phyloP scores from a whole-genome alignment of 208 protist species.

The Trypanosomatidae sp. region DNA sequence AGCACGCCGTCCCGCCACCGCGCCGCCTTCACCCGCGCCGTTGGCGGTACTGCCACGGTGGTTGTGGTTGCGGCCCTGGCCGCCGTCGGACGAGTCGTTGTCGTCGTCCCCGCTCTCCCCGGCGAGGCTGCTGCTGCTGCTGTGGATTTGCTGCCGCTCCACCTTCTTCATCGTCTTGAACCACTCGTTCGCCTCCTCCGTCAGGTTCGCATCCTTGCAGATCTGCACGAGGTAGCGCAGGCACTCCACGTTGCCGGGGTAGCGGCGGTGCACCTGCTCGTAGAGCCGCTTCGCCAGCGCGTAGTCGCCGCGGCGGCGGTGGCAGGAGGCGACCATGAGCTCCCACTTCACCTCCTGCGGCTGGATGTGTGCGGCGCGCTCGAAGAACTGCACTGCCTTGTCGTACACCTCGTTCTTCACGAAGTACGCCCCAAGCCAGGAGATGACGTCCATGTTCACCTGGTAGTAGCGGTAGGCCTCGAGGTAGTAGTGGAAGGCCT shows the following conservation, averaged over 20 bases:
- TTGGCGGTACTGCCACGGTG: slow-evolving; percentile 8
- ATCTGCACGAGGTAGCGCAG: slow-evolving; percentile 93
- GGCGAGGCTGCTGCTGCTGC: slow-evolving; percentile 28
- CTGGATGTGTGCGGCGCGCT: slow-evolving; percentile 95
- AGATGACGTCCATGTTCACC: slow-evolving; percentile 97
- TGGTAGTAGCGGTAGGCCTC: slow-evolving; percentile 97
- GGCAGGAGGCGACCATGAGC: slow-evolving; percentile 97
- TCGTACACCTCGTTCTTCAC: slow-evolving; percentile 97
- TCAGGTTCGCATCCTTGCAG: slow-evolving; percentile 88
- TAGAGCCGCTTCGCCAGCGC: slow-evolving; percentile 93
- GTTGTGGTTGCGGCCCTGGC: slow-evolving; percentile 1
- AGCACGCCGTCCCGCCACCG: slow-evolving; percentile 23
- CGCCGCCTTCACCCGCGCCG: slow-evolving; percentile 17
- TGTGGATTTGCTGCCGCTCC: slow-evolving; percentile 65
- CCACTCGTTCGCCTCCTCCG: slow-evolving; percentile 92
- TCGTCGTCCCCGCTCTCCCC: slow-evolving; percentile 21
- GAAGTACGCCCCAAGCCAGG: slow-evolving; percentile 97
- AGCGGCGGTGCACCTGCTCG: slow-evolving; percentile 88
- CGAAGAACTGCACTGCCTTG: slow-evolving; percentile 97
- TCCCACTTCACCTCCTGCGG: slow-evolving; percentile 96
- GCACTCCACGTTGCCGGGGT: slow-evolving; percentile 96
- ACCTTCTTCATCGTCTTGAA: slow-evolving; percentile 82
- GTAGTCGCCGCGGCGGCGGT: slow-evolving; percentile 92
- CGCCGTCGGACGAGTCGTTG: slow-evolving; percentile 20
- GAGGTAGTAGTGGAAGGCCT: slow-evolving; percentile 95